Evolutionary conservation across 176 grass and related monocot species (phyloP).

Genomic region (Avena atlantica): DNA sequence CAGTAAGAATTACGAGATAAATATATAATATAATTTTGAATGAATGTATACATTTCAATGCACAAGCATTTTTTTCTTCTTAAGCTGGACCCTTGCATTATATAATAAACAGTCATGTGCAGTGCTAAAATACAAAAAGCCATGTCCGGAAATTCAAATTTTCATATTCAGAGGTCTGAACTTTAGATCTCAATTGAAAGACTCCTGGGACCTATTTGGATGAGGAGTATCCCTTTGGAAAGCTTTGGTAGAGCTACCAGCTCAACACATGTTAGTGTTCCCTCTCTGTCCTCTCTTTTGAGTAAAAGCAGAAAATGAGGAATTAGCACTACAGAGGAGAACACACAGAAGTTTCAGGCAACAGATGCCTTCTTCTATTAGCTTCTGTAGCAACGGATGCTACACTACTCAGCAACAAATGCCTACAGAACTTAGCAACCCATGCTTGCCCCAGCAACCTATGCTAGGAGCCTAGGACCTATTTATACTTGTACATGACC

Average conservation of each 20-base stretch:
- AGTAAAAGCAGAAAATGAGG: too few relatives aligned
- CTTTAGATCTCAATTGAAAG: background rate
- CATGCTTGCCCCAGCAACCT: too few relatives aligned
- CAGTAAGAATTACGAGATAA: background rate
- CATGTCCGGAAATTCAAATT: background rate
- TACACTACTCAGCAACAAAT: too few relatives aligned
- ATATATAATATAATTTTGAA: background rate
- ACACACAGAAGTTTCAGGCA: too few relatives aligned
- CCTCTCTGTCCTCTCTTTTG: too few relatives aligned
- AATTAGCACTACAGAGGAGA: too few relatives aligned
- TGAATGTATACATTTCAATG: background rate
- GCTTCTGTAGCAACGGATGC: too few relatives aligned
- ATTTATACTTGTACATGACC: too few relatives aligned
- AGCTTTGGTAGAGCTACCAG: constrained; percentile 1
- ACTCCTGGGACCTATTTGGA: background rate
- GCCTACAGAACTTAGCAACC: too few relatives aligned
- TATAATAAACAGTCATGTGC: background rate
- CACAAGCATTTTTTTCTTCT: background rate
- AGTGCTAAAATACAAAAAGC: constrained; percentile 13
- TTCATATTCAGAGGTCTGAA: background rate
- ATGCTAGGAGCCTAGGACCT: too few relatives aligned
- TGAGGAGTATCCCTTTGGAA: background rate
- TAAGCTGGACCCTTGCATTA: background rate
- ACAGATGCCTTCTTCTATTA: too few relatives aligned
- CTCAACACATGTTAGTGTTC: background rate